These are phyloP conservation scores for Pichia phayaonensis DNA, from an alignment of 805 yeast species.

Conservation along the genomic window DNA sequence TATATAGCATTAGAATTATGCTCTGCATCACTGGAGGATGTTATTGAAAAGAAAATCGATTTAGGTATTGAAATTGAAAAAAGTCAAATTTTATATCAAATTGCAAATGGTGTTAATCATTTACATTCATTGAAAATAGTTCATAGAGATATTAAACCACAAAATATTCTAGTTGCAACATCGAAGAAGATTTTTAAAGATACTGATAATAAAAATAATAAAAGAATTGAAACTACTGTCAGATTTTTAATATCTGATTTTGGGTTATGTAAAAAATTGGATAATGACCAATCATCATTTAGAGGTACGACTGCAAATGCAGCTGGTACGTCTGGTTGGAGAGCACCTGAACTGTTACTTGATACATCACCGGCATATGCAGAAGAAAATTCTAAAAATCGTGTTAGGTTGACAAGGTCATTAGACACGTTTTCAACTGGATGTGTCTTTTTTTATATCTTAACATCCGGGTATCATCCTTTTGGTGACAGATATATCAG, in stretches of 20 bases:
- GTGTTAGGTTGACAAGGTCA: slow-evolving; percentile 71
- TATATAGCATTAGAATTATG: slow-evolving; percentile 93
- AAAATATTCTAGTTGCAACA: slow-evolving; percentile 78
- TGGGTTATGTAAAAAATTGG: slow-evolving; percentile 89
- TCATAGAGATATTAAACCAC: slow-evolving; percentile 93
- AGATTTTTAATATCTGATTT: slow-evolving; percentile 87
- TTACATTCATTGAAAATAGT: slow-evolving; percentile 86
- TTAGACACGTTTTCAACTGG: slow-evolving; percentile 94
- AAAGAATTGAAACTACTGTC: slow-evolving; percentile 33
- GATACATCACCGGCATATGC: slow-evolving; percentile 29
- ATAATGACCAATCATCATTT: slow-evolving; percentile 87
- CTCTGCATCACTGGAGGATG: slow-evolving; percentile 79
- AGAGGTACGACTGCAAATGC: slow-evolving; percentile 88
- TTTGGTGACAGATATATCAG: slow-evolving; percentile 88
- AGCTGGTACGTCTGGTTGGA: slow-evolving; percentile 97
- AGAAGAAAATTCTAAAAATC: slow-evolving; percentile 15
- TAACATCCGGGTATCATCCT: slow-evolving; percentile 83
- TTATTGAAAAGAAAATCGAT: slow-evolving; percentile 49
- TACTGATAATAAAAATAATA: slow-evolving; percentile 18
- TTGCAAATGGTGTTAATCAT: slow-evolving; percentile 79
- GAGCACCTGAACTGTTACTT: slow-evolving; percentile 83
- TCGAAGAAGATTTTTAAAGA: slow-evolving; percentile 35
- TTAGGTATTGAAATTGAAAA: slow-evolving; percentile 35
- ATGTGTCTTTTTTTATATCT: slow-evolving; percentile 82
- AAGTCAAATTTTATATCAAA: slow-evolving; percentile 56